Evolutionary conservation across 495 filamentous ascomycete genomes (phyloP).

Genomic region (Stereocaulon alpinum): DNA sequence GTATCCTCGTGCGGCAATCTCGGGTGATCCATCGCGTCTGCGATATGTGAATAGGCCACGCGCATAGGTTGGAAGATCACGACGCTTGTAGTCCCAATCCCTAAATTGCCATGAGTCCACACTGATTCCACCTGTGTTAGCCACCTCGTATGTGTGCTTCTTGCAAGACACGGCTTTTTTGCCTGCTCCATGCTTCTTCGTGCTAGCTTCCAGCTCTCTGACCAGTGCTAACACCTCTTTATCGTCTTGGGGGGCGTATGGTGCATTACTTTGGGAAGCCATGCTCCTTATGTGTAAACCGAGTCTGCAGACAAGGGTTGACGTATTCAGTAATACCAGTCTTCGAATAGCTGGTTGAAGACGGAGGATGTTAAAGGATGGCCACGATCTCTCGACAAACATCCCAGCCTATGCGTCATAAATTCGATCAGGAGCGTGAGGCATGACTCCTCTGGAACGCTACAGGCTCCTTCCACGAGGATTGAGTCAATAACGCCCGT

Average conservation of each 20-base stretch:
- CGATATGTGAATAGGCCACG: slow-evolving; percentile 81
- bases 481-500: background rate
- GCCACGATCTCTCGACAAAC: background rate
- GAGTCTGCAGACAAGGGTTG: background rate
- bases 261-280: slow-evolving; percentile 25
- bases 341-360: background rate
- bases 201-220: slow-evolving; percentile 42
- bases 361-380: background rate
- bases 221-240: slow-evolving; percentile 51
- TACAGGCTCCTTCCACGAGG: background rate
- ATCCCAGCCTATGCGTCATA: background rate
- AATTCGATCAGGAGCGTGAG: too few species aligned
- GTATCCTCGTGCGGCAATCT: slow-evolving; percentile 82
- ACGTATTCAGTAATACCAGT: slow-evolving; percentile 1
- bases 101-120: slow-evolving; percentile 90
- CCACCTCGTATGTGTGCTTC: slow-evolving; percentile 60
- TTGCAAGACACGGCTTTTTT: slow-evolving; percentile 54
- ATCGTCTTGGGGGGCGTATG: slow-evolving; percentile 53
- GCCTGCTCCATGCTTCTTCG: slow-evolving; percentile 35
- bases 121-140: slow-evolving; percentile 43
- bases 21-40: slow-evolving; percentile 46
- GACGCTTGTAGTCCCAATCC: slow-evolving; percentile 90
- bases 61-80: slow-evolving; percentile 75
- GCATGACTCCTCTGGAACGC: background rate
- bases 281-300: slow-evolving; percentile 2